These are phyloP conservation scores for Ganoderma lucidum DNA, from an alignment of 1,284 basidiomycete species.

Conservation along the genomic window DNA sequence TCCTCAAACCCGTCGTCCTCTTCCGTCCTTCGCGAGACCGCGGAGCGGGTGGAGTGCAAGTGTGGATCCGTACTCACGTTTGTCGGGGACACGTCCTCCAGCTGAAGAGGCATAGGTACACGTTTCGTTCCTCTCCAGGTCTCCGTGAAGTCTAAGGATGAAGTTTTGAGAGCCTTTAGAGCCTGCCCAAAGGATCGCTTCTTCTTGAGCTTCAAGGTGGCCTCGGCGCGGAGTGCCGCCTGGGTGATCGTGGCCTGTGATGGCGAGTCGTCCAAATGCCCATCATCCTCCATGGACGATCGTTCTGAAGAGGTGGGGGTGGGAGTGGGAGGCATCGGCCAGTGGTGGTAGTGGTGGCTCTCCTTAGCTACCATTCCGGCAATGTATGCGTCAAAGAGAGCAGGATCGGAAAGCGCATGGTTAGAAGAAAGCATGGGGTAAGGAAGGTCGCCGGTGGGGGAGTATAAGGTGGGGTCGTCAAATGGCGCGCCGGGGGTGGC, in stretches of 20 bases:
- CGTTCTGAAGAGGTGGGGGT: slow-evolving; percentile 20
- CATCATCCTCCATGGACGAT: slow-evolving; percentile 27
- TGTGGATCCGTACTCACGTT: slow-evolving; percentile 11
- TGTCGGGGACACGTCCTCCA: slow-evolving; percentile 19
- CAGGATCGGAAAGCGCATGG: slow-evolving; percentile 18
- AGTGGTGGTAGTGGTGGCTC: slow-evolving; percentile 2
- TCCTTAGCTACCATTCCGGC: slow-evolving; percentile 20
- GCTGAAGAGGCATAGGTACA: slow-evolving; percentile 15
- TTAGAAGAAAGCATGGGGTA: slow-evolving; percentile 24
- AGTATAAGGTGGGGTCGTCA: slow-evolving; percentile 17
- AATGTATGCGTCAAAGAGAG: slow-evolving; percentile 25
- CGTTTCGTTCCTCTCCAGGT: slow-evolving; percentile 16
- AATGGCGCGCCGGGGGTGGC: slow-evolving; percentile 18
- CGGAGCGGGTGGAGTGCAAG: slow-evolving; percentile 19
- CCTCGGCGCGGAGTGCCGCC: slow-evolving; percentile 15
- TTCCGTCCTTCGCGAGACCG: slow-evolving; percentile 11
- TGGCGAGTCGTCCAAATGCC: slow-evolving; percentile 16
- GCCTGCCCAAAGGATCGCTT: slow-evolving; percentile 31
- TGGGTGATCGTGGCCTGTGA: slow-evolving; percentile 30
- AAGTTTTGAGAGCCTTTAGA: slow-evolving; percentile 27
- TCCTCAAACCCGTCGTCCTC: slow-evolving; percentile 30
- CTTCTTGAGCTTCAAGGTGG: slow-evolving; percentile 24
- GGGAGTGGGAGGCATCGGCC: slow-evolving; percentile 6
- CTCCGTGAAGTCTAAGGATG: slow-evolving; percentile 22
- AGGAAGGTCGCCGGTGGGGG: slow-evolving; percentile 19